phyloP scores from a whole-genome alignment of 2,329 filamentous ascomycete genomes.

The Dichotomopilus funicola region DNA sequence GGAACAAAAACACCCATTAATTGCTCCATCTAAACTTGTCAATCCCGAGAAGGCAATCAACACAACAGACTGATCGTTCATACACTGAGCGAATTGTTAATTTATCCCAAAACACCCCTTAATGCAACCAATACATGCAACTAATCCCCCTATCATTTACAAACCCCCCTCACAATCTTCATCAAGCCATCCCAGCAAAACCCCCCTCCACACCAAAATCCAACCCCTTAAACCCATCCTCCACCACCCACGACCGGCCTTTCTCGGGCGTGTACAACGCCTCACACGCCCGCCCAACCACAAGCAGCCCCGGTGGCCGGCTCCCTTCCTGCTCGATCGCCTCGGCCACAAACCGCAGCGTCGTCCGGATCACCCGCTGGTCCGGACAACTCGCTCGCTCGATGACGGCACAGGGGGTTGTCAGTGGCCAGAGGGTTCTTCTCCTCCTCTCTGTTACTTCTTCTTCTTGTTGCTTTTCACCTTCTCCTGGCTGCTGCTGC shows the following conservation, averaged over 20 bases:
- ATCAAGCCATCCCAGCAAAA: slow-evolving; percentile 10
- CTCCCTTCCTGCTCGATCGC: slow-evolving; percentile 88
- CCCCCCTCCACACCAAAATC: slow-evolving; percentile 39
- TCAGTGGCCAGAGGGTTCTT: slow-evolving; percentile 58
- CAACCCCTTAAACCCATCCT: slow-evolving; percentile 69
- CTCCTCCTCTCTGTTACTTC: slow-evolving; percentile 22
- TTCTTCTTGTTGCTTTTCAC: slow-evolving; percentile 24
- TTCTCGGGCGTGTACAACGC: slow-evolving; percentile 56
- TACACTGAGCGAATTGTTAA: no score
- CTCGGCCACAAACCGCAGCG: slow-evolving; percentile 67
- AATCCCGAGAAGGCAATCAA: no score
- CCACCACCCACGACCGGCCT: slow-evolving; percentile 69
- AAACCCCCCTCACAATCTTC: not conserved
- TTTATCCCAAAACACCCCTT: no score
- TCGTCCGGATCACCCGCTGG: slow-evolving; percentile 86
- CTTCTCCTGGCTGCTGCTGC: not conserved
- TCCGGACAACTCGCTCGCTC: slow-evolving; percentile 92
- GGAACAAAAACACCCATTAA: no score
- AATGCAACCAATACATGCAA: no score
- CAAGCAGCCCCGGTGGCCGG: slow-evolving; percentile 78
- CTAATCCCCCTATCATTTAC: not conserved
- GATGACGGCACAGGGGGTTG: slow-evolving; percentile 86
- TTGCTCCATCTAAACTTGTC: no score
- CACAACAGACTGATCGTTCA: no score
- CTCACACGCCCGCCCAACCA: slow-evolving; percentile 78